Percentiles rank a stretch among this genome's conserved stretches.
These are phyloP conservation scores for Thalassia testudinum DNA, from an alignment of 116 monocot genomes.

Conservation along the genomic window DNA sequence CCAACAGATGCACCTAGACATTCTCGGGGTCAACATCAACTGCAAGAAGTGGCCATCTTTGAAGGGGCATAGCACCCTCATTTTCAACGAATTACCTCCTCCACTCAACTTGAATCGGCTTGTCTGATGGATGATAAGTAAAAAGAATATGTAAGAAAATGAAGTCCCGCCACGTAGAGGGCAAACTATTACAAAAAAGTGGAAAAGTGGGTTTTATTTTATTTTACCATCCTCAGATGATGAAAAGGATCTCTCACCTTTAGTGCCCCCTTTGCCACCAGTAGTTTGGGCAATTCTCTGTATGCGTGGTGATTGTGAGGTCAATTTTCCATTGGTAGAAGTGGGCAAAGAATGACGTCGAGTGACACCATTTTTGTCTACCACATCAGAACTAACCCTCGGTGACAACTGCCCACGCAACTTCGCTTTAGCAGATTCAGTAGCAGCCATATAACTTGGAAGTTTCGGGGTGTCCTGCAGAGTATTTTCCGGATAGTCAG, in stretches of 20 bases:
- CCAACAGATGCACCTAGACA: too few relatives aligned
- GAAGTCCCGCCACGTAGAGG: background rate
- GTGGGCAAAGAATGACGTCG: constrained; percentile 81
- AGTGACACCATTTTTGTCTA: constrained; percentile 33
- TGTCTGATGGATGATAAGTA: constrained; percentile 3
- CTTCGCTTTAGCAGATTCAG: constrained; percentile 86
- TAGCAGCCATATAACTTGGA: constrained; percentile 93
- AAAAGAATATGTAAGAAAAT: background rate
- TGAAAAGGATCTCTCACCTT: constrained; percentile 28
- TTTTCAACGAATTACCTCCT: background rate
- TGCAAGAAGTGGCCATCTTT: too few relatives aligned
- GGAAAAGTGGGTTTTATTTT: background rate
- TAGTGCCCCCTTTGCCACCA: constrained; percentile 25
- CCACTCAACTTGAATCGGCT: constrained; percentile 13
- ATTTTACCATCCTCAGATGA: constrained; percentile 64
- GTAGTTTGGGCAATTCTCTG: constrained; percentile 27
- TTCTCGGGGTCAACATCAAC: too few relatives aligned
- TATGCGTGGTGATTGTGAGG: constrained; percentile 34
- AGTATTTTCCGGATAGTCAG: constrained; percentile 45
- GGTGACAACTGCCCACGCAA: constrained; percentile 47
- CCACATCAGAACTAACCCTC: constrained; percentile 45
- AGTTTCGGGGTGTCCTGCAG: constrained; percentile 24
- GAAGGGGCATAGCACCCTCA: too few relatives aligned
- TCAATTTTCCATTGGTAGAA: constrained; percentile 45
- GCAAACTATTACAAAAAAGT: background rate